Conservation (phyloP, 176 grass and related monocot species). For the Ensete glaucum region DNA sequence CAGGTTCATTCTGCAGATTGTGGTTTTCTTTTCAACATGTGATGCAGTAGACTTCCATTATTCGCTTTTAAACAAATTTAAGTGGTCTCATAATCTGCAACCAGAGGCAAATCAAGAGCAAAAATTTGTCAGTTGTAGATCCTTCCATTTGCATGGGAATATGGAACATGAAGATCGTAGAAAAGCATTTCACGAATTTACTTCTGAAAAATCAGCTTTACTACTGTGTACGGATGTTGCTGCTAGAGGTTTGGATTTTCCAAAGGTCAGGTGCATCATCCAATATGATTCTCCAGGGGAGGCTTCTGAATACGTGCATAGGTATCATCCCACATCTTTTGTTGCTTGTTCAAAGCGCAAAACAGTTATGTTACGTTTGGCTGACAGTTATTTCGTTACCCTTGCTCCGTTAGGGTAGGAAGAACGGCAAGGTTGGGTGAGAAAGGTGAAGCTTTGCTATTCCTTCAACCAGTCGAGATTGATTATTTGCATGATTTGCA, state of each 20-base stretch:
- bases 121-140: slow-evolving; percentile 57
- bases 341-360: not conserved
- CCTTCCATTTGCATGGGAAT: slow-evolving; percentile 78
- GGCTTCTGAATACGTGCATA: slow-evolving; percentile 96
- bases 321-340: slow-evolving; percentile 34
- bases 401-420: slow-evolving; percentile 52
- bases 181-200: slow-evolving; percentile 73
- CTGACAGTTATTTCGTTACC: not conserved
- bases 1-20: slow-evolving; percentile 46
- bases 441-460: slow-evolving; percentile 82
- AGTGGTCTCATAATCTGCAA: slow-evolving; percentile 36
- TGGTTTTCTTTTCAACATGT: slow-evolving; percentile 92
- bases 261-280: slow-evolving; percentile 78
- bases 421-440: slow-evolving; percentile 89
- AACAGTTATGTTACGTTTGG: not conserved
- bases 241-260: slow-evolving; percentile 90
- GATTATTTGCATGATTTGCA: slow-evolving; percentile 88
- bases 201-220: slow-evolving; percentile 77
- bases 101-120: slow-evolving; percentile 37
- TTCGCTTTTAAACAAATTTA: slow-evolving; percentile 55
- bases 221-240: slow-evolving; percentile 84
- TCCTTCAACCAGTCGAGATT: slow-evolving; percentile 84
- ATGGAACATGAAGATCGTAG: slow-evolving; percentile 84
- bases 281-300: slow-evolving; percentile 98
- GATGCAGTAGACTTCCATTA: slow-evolving; percentile 85